These are phyloP conservation scores for Geosmithia putterillii DNA, from an alignment of 2,329 filamentous ascomycete genomes.

Conservation along the genomic window DNA sequence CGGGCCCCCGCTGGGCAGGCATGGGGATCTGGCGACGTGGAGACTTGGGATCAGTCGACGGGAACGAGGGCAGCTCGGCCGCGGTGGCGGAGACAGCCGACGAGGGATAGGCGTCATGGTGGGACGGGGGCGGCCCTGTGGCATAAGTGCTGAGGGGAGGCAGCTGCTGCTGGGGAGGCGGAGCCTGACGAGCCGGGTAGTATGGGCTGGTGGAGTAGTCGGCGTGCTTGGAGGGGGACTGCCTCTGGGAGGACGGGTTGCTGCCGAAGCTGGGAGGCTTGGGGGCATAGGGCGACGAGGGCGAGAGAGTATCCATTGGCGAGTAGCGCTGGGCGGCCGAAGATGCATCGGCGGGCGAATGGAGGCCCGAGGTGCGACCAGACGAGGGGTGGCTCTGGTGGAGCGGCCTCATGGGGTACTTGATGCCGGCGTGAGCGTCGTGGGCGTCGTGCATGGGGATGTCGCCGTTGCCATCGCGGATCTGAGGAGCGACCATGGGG, in stretches of 20 bases:
- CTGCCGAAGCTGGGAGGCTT: constrained; percentile 47
- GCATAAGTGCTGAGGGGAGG: constrained; percentile 62
- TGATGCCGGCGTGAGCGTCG: constrained; percentile 74
- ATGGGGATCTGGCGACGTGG: constrained; percentile 39
- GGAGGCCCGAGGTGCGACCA: constrained; percentile 43
- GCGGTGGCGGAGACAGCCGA: constrained; percentile 53
- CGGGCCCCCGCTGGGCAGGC: constrained; percentile 47
- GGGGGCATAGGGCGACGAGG: constrained; percentile 63
- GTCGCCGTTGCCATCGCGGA: constrained; percentile 63
- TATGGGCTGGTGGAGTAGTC: constrained; percentile 51
- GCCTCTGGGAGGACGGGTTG: constrained; percentile 42
- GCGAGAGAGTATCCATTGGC: constrained; percentile 83
- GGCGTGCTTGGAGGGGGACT: constrained; percentile 65
- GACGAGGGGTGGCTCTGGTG: constrained; percentile 58
- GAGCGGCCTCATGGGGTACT: constrained; percentile 71
- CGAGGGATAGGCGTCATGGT: constrained; percentile 61
- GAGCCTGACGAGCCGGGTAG: constrained; percentile 33
- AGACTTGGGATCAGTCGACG: constrained; percentile 40
- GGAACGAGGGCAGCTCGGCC: constrained; percentile 50
- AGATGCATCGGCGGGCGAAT: constrained; percentile 60
- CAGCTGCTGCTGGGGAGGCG: constrained; percentile 43
- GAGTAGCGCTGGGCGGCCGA: constrained; percentile 86
- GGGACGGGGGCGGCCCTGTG: constrained; percentile 20
- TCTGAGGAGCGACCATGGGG: constrained; percentile 39
- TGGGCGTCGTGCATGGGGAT: constrained; percentile 75